These are phyloP conservation scores for Dalbergia cultrata DNA, from an alignment of 306 rosid genomes.

Conservation along the genomic window DNA sequence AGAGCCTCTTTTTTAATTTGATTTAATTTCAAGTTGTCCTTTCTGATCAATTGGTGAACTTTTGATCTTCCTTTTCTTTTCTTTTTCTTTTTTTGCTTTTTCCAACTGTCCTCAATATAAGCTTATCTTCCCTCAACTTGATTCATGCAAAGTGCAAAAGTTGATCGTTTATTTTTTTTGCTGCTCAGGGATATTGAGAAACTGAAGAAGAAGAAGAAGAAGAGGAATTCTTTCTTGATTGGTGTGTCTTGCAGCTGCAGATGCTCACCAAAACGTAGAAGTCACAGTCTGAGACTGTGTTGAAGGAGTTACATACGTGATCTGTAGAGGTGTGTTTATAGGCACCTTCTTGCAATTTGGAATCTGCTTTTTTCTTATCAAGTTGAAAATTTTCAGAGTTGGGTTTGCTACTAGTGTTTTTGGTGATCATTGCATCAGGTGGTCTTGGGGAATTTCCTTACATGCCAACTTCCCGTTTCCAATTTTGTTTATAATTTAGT, in stretches of 20 bases:
- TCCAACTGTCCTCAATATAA: neutral
- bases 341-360: slow-evolving; percentile 1
- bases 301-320: slow-evolving; percentile 35
- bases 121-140: slow-evolving; percentile 12
- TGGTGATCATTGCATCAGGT: neutral
- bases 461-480: neutral
- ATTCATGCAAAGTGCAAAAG: slow-evolving; percentile 9
- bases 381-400: neutral
- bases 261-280: slow-evolving; percentile 1
- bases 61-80: slow-evolving; percentile 36
- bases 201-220: slow-evolving; percentile 9
- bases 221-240: slow-evolving; percentile 31
- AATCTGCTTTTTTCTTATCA: slow-evolving; percentile 18
- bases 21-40: neutral
- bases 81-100: neutral
- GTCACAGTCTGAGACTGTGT: neutral
- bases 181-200: slow-evolving; percentile 22
- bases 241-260: slow-evolving; percentile 29
- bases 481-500: slow-evolving; percentile 1
- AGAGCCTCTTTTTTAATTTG: neutral
- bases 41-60: slow-evolving; percentile 14
- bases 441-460: slow-evolving; percentile 32
- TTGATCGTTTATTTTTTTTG: slow-evolving; percentile 38
- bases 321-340: slow-evolving; percentile 38
- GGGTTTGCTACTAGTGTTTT: neutral